phyloP scores from a whole-genome alignment of 2,329 filamentous ascomycete genomes.

The Ophiostoma sp. region DNA sequence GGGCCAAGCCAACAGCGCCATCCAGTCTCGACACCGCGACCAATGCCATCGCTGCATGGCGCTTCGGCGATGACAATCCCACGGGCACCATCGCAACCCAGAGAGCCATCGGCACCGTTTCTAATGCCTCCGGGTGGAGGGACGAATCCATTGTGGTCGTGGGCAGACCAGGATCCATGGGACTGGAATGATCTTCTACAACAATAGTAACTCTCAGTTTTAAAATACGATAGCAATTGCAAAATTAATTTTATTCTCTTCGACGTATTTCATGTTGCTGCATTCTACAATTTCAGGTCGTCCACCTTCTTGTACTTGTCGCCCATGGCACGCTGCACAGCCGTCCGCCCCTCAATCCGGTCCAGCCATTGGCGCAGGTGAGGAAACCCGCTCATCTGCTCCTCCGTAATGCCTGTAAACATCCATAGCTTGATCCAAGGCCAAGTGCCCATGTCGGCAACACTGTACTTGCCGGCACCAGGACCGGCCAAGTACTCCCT shows the following conservation, averaged over 20 bases:
- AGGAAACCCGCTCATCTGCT: background rate
- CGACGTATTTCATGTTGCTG: background rate
- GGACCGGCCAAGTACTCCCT: background rate
- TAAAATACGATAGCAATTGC: too few species aligned
- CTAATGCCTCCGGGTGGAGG: background rate
- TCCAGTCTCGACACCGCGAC: background rate
- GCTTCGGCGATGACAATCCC: background rate
- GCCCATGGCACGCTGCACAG: background rate
- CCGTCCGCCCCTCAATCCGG: background rate
- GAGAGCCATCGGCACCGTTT: background rate
- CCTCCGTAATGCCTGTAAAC: background rate
- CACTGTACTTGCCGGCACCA: background rate
- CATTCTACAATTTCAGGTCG: background rate
- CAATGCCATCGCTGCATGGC: background rate
- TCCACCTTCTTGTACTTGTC: conserved; percentile 10
- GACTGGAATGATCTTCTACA: background rate
- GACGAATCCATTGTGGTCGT: background rate
- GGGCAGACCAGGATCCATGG: background rate
- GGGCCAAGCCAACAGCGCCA: background rate
- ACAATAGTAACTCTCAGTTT: background rate
- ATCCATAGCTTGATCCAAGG: background rate
- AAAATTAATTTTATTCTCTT: too few species aligned
- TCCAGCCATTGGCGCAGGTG: background rate
- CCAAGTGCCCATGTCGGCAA: background rate
- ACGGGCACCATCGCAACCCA: background rate